Evolutionary conservation across 2,329 filamentous ascomycete species (phyloP).

Genomic region (Xylaria sp.): DNA sequence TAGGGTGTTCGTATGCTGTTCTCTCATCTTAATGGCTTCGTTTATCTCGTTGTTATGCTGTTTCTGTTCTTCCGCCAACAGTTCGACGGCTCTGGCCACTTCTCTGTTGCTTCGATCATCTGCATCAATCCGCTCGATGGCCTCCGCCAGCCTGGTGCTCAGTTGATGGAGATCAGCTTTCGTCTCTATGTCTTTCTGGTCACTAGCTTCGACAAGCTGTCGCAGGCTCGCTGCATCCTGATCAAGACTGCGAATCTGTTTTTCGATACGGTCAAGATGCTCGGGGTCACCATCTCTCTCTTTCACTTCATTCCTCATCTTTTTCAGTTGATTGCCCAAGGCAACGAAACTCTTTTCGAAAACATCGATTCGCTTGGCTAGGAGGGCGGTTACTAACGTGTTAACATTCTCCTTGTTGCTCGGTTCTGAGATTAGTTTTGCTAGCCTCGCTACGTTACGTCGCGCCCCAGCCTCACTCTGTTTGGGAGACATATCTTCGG

Average conservation of each 20-base stretch:
- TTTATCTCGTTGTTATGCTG: neutral
- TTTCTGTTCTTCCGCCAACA: neutral
- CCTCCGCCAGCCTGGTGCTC: neutral
- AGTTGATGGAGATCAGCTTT: slow-evolving; percentile 1
- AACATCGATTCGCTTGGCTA: slow-evolving; percentile 29
- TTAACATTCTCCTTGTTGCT: slow-evolving; percentile 23
- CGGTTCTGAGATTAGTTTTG: slow-evolving; percentile 24
- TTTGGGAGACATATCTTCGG: slow-evolving; percentile 24
- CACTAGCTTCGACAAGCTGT: slow-evolving; percentile 8
- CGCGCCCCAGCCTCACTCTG: slow-evolving; percentile 14
- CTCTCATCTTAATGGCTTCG: neutral
- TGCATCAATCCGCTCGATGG: neutral
- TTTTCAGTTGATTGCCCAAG: slow-evolving; percentile 5
- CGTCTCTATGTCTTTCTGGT: neutral
- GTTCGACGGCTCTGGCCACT: no score
- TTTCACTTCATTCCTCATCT: no score
- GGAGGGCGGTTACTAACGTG: slow-evolving; percentile 29
- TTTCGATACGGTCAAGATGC: neutral
- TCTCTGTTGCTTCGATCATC: slow-evolving; percentile 1
- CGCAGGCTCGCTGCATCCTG: slow-evolving; percentile 14
- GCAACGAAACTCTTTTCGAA: slow-evolving; percentile 18
- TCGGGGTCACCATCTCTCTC: neutral
- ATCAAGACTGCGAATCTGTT: slow-evolving; percentile 8
- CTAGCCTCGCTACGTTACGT: slow-evolving; percentile 15
- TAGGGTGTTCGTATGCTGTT: neutral